phyloP scores from a whole-genome alignment of 2,329 filamentous ascomycete species.

The Cercospora sp. region DNA sequence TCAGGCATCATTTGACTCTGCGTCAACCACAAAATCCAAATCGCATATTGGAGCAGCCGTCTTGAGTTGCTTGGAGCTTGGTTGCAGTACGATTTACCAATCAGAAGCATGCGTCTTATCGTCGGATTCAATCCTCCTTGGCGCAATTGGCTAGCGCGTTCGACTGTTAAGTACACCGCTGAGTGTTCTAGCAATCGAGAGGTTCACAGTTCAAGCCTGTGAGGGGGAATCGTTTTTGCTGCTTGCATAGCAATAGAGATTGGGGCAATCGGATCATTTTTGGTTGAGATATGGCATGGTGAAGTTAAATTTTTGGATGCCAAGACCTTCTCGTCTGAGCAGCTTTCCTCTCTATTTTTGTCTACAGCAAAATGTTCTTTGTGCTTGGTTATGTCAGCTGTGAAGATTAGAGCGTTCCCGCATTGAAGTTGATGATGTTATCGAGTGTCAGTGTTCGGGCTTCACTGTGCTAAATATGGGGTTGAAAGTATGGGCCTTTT shows the following conservation, averaged over 20 bases:
- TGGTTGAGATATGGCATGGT: neutral
- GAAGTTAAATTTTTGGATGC: neutral
- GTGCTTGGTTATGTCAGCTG: too few species aligned
- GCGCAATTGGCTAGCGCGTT: conserved; percentile 5
- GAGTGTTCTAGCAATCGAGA: neutral
- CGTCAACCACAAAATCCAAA: too few species aligned
- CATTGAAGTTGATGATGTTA: too few species aligned
- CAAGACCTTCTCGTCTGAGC: too few species aligned
- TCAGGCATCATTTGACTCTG: too few species aligned
- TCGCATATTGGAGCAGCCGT: neutral
- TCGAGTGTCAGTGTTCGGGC: too few species aligned
- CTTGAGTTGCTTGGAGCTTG: neutral
- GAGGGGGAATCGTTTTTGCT: neutral
- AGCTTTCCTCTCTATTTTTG: too few species aligned
- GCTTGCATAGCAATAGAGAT: neutral
- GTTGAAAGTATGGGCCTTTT: too few species aligned
- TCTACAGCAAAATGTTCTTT: too few species aligned
- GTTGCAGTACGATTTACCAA: neutral
- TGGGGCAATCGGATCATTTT: neutral
- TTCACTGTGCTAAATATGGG: too few species aligned
- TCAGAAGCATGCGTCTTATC: neutral
- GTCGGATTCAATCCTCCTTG: neutral
- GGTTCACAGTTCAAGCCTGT: conserved; percentile 4
- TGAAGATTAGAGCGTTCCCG: too few species aligned
- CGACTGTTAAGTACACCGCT: neutral